Conservation (phyloP, 495 filamentous ascomycete genomes). For the Margaritispora aquatica region DNA sequence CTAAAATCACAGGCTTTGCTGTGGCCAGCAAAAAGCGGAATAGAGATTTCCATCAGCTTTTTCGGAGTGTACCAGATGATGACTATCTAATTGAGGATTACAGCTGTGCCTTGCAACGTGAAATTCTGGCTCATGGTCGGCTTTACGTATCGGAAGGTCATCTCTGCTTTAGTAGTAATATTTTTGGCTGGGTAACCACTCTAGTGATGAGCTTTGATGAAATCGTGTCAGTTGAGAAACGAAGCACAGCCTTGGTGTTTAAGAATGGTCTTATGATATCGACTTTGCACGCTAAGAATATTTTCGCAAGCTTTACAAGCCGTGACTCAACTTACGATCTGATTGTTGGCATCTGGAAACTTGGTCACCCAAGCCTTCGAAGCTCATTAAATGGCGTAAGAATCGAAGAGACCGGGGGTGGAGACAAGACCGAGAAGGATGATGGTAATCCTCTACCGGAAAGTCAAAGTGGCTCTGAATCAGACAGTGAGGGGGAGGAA, state of each 20-base stretch:
- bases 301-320: constrained; percentile 91
- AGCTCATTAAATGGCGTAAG: constrained; percentile 83
- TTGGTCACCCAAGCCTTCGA: constrained; percentile 84
- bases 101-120: constrained; percentile 89
- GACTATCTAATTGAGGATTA: constrained; percentile 99
- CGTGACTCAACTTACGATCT: constrained; percentile 95
- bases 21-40: constrained; percentile 95
- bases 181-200: constrained; percentile 95
- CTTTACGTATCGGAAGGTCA: constrained; percentile 97
- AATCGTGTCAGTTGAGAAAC: constrained; percentile 93
- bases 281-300: constrained; percentile 88
- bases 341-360: constrained; percentile 96
- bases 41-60: constrained; percentile 86
- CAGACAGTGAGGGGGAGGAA: constrained; percentile 59
- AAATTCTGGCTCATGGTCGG: constrained; percentile 90
- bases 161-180: constrained; percentile 98
- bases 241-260: constrained; percentile 91
- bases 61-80: constrained; percentile 94
- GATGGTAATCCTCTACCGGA: constrained; percentile 40
- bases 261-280: constrained; percentile 97
- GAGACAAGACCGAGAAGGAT: constrained; percentile 84
- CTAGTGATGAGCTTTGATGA: constrained; percentile 98
- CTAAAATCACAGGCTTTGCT: constrained; percentile 88
- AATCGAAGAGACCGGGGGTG: constrained; percentile 69
- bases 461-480: constrained; percentile 41